A percentile compares a stretch with the other conserved stretches of the same genome.
phyloP scores from a whole-genome alignment of 192 early-diverging fungal species.

The Rhizoclosmatium globosum region DNA sequence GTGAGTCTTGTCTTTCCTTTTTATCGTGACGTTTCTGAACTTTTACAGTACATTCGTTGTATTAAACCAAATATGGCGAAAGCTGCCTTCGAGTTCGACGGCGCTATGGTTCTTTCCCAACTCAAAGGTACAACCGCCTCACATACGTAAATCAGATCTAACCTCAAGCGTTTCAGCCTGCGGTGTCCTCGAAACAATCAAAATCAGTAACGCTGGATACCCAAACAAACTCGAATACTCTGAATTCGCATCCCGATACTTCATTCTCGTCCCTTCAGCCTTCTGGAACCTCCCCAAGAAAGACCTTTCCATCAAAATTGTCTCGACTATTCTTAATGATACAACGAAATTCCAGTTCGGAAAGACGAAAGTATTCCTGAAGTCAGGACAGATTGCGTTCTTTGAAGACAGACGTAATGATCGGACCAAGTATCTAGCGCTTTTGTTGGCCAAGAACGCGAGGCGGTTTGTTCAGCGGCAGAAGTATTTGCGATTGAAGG shows the following conservation, averaged over 20 bases:
- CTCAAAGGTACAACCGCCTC: slow-evolving; percentile 86
- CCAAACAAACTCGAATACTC: slow-evolving; percentile 84
- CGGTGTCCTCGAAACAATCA: slow-evolving; percentile 93
- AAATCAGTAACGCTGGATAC: slow-evolving; percentile 90
- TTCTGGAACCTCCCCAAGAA: slow-evolving; percentile 45
- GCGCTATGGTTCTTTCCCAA: slow-evolving; percentile 92
- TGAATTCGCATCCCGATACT: slow-evolving; percentile 80
- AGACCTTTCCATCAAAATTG: slow-evolving; percentile 77
- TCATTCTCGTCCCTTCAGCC: slow-evolving; percentile 33
- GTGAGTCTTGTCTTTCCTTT: slow-evolving; percentile 28
- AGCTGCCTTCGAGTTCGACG: slow-evolving; percentile 88
- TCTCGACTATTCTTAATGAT: slow-evolving; percentile 73
- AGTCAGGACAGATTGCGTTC: slow-evolving; percentile 89
- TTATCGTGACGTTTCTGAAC: background rate
- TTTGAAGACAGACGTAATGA: slow-evolving; percentile 92
- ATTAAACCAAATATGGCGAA: slow-evolving; percentile 97
- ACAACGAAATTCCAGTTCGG: slow-evolving; percentile 94
- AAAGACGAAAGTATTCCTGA: slow-evolving; percentile 96
- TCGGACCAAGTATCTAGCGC: slow-evolving; percentile 77
- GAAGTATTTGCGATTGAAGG: slow-evolving; percentile 52
- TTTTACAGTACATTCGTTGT: slow-evolving; percentile 89
- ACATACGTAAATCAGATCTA: too few species aligned
- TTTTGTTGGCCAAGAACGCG: slow-evolving; percentile 87
- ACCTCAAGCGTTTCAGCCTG: slow-evolving; percentile 82
- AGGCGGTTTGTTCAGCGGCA: slow-evolving; percentile 67